Base-by-base conservation (phyloP, 2,329 filamentous ascomycete species). In the Pochonia chlamydosporia region DNA sequence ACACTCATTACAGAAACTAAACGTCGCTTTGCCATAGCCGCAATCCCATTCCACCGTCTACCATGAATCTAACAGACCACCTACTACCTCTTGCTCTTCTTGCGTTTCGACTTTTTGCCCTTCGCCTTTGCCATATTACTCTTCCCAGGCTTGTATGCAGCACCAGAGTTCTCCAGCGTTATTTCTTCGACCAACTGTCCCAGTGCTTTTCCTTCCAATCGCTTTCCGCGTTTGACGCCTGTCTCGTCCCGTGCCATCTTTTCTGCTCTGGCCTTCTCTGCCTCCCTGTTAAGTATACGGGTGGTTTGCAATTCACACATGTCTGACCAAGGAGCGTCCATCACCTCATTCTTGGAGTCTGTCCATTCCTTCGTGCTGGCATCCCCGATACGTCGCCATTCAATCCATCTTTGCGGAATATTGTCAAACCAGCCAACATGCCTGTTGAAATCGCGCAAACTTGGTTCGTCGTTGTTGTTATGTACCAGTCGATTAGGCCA, bases 371-470 rank as follows among this genome's bases (percentile, higher is more conserved):
- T 13, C 3, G 14, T n/a, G 3, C 13, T 9, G 3, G 49, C 14
- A n/a, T 59, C 57, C 4, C n/a, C 23, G 13, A 37, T 23, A 23
- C 47, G 56, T 20, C 51, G 56, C 60, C 60, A 63, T 44, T 63
- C 60, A 4, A 63, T 40, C 59, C 59, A 62, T 40, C 54, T 52
- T 18, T 51, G 41, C 3, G 59, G 56, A 23, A 31, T 47, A 13
- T 33, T 39, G 40, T 53, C 40, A 5, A 52, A 43, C 59, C 59
- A 62, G 2, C 56, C 48, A 6, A 60, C 14, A 48, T 47, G 56
- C 24, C 55, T 54, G 31, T 57, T 53, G 9, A 58, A 56, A 10
- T 56, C 53, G 16, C 48, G 23, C 16, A 48, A 23, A 3, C 45
- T 48, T 4, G 53, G 56, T 10, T 11, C 40, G 16, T 46, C 44